A percentile compares a stretch with the other conserved stretches of the same genome.
These are phyloP conservation scores for Scedosporium minutisporum DNA, from an alignment of 2,329 filamentous ascomycete genomes.

Conservation along the genomic window DNA sequence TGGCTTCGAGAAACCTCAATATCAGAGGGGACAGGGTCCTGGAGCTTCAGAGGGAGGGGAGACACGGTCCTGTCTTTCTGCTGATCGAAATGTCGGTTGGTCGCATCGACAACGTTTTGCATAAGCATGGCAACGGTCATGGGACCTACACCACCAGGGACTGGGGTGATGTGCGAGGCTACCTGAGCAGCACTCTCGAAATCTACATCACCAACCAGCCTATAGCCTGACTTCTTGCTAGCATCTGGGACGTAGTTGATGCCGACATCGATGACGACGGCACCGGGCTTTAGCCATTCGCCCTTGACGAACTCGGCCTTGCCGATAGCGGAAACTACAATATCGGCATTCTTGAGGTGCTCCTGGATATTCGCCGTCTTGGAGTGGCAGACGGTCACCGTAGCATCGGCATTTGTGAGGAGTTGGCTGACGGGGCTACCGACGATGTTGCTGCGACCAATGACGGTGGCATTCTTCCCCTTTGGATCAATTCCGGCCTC, in stretches of 20 bases:
- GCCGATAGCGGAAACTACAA: constrained; percentile 88
- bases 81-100: constrained; percentile 69
- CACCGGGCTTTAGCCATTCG: constrained; percentile 89
- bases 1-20: constrained; percentile 86
- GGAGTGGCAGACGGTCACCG: constrained; percentile 93
- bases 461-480: constrained; percentile 89
- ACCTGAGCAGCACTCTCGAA: constrained; percentile 76
- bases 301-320: constrained; percentile 81
- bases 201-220: constrained; percentile 91
- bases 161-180: constrained; percentile 87
- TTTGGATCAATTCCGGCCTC: constrained; percentile 73
- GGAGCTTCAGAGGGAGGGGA: constrained; percentile 73
- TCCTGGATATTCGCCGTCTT: constrained; percentile 65
- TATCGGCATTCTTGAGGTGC: constrained; percentile 74
- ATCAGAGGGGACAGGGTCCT: constrained; percentile 82
- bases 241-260: constrained; percentile 91
- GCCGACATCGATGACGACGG: constrained; percentile 94
- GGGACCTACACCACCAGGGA: constrained; percentile 91
- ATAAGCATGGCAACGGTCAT: constrained; percentile 99
- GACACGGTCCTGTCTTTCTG: constrained; percentile 72
- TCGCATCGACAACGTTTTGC: constrained; percentile 86
- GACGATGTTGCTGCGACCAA: constrained; percentile 94
- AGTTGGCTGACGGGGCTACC: constrained; percentile 95
- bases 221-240: constrained; percentile 83
- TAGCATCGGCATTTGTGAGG: constrained; percentile 89